Evolutionary conservation across 2,329 filamentous ascomycete genomes (phyloP), one percentile per base, ranked within the genome.

Genomic region (Fusarium succisae): DNA sequence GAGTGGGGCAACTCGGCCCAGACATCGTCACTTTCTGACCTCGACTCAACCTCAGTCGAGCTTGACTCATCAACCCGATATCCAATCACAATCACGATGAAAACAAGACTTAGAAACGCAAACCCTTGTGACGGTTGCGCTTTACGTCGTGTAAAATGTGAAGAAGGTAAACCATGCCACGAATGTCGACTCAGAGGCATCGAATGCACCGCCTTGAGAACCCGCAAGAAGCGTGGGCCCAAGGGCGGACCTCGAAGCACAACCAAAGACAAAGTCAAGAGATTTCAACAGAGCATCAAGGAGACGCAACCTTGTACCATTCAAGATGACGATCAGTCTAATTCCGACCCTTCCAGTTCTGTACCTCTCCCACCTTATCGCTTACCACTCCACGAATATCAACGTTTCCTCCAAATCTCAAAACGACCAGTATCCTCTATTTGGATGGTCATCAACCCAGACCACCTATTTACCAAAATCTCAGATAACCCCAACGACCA

Each of bases 361-460:
- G 30, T 48, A 8, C 56, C 59, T 35, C 26, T 60, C 10, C 72
- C 72, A 22, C 18, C 61, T 15, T 75, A 73, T 43, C 57, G 69
- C 8, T 51, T 75, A 47, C 64, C 69, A 12, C 48, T 79, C 28
- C 39, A 70, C n/a, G 63, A 73, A 35, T 79, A 79, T 61, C 65
- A 48, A 26, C 67, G 53, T 7, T 74, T 76, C 45, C 69, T 79
- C 15, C 55, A 64, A 17, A 59, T 79, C 24, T 77, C 77, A 24
- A 73, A 69, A 44, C 60, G 59, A 3, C 69, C 70, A 13, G 57
- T 73, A 35, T 73, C 75, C 8, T 74, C 76, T 0, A 68, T 77
- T 9, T 79, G 77, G 77, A 78, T 78, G 10, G 77, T 79, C 20
- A 57, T 79, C 57, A 55, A 72, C 30, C 58, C 69, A 8, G 63